These are phyloP conservation scores for Diplodia scrobiculata DNA, from an alignment of 2,329 filamentous ascomycete genomes.

Conservation along the genomic window DNA sequence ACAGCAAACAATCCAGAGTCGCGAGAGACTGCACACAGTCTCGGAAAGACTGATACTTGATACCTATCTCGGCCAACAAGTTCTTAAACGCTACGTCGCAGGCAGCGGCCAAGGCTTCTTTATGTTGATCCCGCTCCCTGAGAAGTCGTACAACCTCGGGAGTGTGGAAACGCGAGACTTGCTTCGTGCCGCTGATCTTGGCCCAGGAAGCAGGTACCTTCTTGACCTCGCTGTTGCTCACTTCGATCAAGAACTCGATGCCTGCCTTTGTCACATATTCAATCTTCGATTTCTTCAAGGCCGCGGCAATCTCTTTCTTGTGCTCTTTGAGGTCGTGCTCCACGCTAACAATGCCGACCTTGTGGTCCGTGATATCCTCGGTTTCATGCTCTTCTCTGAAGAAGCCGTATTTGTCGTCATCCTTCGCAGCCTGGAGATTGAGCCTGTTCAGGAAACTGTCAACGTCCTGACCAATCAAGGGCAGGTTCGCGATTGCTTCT, in stretches of 20 bases:
- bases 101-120: constrained; percentile 86
- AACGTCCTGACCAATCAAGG: constrained; percentile 72
- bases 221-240: constrained; percentile 79
- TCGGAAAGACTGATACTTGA: constrained; percentile 85
- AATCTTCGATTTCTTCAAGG: constrained; percentile 70
- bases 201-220: constrained; percentile 90
- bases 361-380: constrained; percentile 84
- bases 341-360: constrained; percentile 88
- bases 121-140: constrained; percentile 88
- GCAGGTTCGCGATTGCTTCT: constrained; percentile 72
- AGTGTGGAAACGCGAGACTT: constrained; percentile 88
- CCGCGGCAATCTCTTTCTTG: constrained; percentile 68
- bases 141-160: constrained; percentile 83
- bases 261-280: constrained; percentile 82
- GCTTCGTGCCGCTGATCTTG: constrained; percentile 93
- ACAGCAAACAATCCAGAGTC: constrained; percentile 85
- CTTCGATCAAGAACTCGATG: constrained; percentile 93
- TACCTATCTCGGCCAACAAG: constrained; percentile 72
- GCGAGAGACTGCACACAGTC: constrained; percentile 86
- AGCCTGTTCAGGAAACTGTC: constrained; percentile 79
- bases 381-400: constrained; percentile 86
- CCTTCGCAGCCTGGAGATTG: constrained; percentile 77
- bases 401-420: constrained; percentile 91
- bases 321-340: constrained; percentile 86
- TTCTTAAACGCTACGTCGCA: constrained; percentile 80